phyloP scores from a whole-genome alignment of 208 protist species.

The Phytomonas francai region DNA sequence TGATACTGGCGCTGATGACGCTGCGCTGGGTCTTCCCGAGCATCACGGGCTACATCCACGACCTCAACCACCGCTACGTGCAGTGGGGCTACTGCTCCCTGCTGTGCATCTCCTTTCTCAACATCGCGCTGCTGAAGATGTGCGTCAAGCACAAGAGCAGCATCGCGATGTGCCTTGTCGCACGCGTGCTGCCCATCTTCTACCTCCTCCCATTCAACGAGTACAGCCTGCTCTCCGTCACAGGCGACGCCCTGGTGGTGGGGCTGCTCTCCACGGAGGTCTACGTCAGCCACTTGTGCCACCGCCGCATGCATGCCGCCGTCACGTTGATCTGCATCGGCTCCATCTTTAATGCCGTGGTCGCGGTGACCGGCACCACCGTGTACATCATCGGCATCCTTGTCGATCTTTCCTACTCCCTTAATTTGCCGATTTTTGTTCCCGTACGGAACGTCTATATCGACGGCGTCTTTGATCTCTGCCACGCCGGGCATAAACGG shows the following conservation, averaged over 20 bases:
- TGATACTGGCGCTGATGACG: conserved; percentile 59
- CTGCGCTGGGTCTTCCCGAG: conserved; percentile 40
- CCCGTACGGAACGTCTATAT: conserved; percentile 88
- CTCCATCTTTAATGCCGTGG: conserved; percentile 82
- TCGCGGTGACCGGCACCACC: conserved; percentile 47
- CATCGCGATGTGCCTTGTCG: conserved; percentile 53
- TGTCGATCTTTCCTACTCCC: conserved; percentile 78
- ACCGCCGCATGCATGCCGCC: conserved; percentile 76
- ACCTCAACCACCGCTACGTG: conserved; percentile 14
- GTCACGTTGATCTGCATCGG: conserved; percentile 77
- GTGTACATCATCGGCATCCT: conserved; percentile 82
- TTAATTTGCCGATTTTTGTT: conserved; percentile 87
- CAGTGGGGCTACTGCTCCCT: conserved; percentile 40
- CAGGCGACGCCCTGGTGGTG: conserved; percentile 83
- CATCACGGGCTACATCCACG: conserved; percentile 11
- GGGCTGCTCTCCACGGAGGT: conserved; percentile 80
- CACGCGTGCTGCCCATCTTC: conserved; percentile 67
- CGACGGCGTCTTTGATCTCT: conserved; percentile 91
- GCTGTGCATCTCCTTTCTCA: conserved; percentile 49
- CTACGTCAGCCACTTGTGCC: conserved; percentile 79
- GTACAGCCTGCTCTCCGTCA: conserved; percentile 59
- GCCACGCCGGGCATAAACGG: conserved; percentile 86
- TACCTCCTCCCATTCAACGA: conserved; percentile 66
- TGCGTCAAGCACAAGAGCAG: conserved; percentile 52
- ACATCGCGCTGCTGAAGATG: conserved; percentile 60